Evolutionary conservation across 257 asterid species (phyloP), one percentile per base, ranked within the genome.

Genomic region (Solanum microdontum): DNA sequence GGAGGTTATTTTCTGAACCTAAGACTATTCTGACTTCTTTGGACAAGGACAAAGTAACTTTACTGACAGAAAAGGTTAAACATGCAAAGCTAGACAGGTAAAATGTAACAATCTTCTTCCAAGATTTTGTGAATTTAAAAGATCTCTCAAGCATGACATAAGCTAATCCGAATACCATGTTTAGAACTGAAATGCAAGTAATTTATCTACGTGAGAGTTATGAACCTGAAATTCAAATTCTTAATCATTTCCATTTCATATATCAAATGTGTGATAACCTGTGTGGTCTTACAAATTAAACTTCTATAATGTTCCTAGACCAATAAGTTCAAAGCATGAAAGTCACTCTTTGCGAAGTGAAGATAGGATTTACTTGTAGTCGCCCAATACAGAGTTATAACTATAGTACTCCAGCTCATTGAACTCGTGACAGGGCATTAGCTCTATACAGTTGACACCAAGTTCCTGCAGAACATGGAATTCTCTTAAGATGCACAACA

Each of bases 401-500:
- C 98, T 94, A 88, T 94, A 96, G 89, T 95, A 93, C 94, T 97
- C 98, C 93, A 96, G 88, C 88, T 95, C 99, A 89, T 97, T 97
- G 94, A 97, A 97, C 90, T 97, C 99, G 75, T 97, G 98, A 89
- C 99, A 97, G 85, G 99, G 99, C 99, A 97, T 97, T 86, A 97
- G 91, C 95, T 97, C 99, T 90, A 97, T 94, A 92, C 99, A 97
- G 93, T 95, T 97, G 94, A 97, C 90, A 90, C 99, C 98, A 82
- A 97, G 97, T 92, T 94, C 95, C 99, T 97, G 98, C 92, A 92
- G 82, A 77, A 82, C 4, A 43, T 62, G 39, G 60, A 48, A 51
- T 6, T 37, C 77, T 30, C 62, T 86, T 69, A 43, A n/a, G 24
- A 40, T 8, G 40, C 36, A 89, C 51, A 87, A 75, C 26, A 73